Percentiles rank a stretch among this genome's conserved stretches.
phyloP scores from a whole-genome alignment of 1,284 basidiomycete species.

The Mycosarcoma maydis region DNA sequence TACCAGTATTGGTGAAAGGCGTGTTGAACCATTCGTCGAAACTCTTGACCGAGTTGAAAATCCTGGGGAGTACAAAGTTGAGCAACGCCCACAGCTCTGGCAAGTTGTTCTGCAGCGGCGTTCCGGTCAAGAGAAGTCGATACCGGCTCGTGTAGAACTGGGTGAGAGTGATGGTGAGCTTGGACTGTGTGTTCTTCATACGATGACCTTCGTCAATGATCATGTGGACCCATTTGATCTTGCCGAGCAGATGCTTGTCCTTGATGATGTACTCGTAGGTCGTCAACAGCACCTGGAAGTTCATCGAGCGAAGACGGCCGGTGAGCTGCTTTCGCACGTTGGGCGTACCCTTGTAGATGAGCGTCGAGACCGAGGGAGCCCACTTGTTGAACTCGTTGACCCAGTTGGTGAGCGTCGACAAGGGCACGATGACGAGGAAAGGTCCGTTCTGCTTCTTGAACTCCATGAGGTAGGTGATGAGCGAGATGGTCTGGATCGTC shows the following conservation, averaged over 20 bases:
- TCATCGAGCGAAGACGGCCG: conserved; percentile 56
- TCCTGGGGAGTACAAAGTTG: conserved; percentile 96
- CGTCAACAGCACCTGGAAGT: conserved; percentile 66
- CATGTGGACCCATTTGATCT: conserved; percentile 67
- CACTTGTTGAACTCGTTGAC: conserved; percentile 67
- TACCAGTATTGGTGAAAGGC: conserved; percentile 95
- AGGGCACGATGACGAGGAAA: conserved; percentile 66
- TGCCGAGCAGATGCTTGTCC: conserved; percentile 66
- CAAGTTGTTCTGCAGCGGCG: conserved; percentile 97
- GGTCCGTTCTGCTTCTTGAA: conserved; percentile 66
- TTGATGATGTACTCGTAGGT: conserved; percentile 68
- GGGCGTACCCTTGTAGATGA: conserved; percentile 66
- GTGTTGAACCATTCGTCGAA: conserved; percentile 99
- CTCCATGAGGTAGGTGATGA: conserved; percentile 67
- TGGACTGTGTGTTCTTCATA: conserved; percentile 99
- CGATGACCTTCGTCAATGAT: conserved; percentile 79
- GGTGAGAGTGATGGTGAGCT: conserved; percentile 90
- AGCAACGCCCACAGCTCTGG: conserved; percentile 97
- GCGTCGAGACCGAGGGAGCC: conserved; percentile 63
- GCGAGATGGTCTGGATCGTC: conserved; percentile 67
- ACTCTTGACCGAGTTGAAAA: conserved; percentile 99
- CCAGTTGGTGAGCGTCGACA: conserved; percentile 67
- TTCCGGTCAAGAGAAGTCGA: conserved; percentile 96
- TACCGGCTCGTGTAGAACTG: conserved; percentile 92
- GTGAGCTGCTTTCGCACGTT: conserved; percentile 62